Percentiles rank a stretch among this genome's conserved stretches.
Conservation (phyloP, 1,284 basidiomycete species). For the Cutaneotrichosporon dermatis region DNA sequence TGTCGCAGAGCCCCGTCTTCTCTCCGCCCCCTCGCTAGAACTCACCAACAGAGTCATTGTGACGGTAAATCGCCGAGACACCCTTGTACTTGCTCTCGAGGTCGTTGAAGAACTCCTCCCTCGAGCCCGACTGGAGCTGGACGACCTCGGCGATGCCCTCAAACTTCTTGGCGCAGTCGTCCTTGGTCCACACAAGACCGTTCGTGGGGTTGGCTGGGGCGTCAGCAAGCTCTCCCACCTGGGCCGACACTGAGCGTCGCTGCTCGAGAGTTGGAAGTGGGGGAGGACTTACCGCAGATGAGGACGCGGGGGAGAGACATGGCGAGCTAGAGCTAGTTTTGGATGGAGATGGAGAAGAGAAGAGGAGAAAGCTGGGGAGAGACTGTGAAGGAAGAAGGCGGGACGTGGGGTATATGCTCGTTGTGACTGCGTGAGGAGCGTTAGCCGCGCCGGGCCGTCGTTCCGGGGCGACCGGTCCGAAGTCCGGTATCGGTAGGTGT, state of each 20-base stretch:
- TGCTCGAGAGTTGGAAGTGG: too few species aligned
- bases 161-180: conserved; percentile 65
- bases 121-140: conserved; percentile 60
- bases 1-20: too few species aligned
- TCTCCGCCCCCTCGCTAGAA: background rate
- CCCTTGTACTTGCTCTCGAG: conserved; percentile 69
- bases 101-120: conserved; percentile 64
- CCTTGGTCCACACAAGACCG: conserved; percentile 70
- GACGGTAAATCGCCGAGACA: conserved; percentile 72
- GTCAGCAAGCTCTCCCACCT: background rate
- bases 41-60: conserved; percentile 44
- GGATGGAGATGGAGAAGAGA: background rate
- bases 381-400: too few species aligned
- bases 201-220: conserved; percentile 31
- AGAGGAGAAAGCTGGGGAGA: background rate
- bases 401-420: too few species aligned
- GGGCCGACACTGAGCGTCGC: too few species aligned
- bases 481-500: too few species aligned
- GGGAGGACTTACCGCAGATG: conserved; percentile 43
- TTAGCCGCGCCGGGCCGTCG: too few species aligned
- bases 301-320: conserved; percentile 47
- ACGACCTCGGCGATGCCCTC: conserved; percentile 66
- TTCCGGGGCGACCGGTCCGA: too few species aligned
- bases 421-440: too few species aligned
- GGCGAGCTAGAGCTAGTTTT: background rate